phyloP scores from a whole-genome alignment of 2,329 filamentous ascomycete genomes.

The Cyphellophora europaea region DNA sequence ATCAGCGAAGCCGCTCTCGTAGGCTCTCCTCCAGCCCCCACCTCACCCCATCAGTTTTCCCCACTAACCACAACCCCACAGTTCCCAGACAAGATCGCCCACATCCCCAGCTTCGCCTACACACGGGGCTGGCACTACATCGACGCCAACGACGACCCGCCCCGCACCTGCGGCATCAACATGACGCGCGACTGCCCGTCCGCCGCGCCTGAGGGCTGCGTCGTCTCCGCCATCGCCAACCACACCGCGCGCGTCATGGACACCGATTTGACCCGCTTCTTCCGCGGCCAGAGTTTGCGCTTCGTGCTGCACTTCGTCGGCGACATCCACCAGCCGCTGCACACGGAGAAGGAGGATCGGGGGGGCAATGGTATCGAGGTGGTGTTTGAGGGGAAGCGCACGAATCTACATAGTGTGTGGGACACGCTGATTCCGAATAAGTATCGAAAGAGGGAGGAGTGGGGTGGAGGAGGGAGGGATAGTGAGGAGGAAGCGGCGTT shows the following conservation, averaged over 20 bases:
- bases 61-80: no score
- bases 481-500: slow-evolving; percentile 11
- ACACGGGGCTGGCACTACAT: slow-evolving; percentile 19
- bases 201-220: slow-evolving; percentile 35
- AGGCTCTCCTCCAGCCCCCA: no score
- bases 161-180: slow-evolving; percentile 16
- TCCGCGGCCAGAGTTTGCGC: slow-evolving; percentile 30
- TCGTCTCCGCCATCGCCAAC: slow-evolving; percentile 45
- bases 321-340: slow-evolving; percentile 66
- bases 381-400: slow-evolving; percentile 44
- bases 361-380: slow-evolving; percentile 64
- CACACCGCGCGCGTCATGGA: slow-evolving; percentile 32
- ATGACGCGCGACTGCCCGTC: slow-evolving; percentile 37
- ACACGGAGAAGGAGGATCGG: slow-evolving; percentile 48
- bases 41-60: no score
- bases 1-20: slow-evolving; percentile 19
- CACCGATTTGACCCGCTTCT: slow-evolving; percentile 22
- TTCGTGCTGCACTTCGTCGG: slow-evolving; percentile 52
- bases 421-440: slow-evolving; percentile 38
- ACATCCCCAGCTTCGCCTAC: slow-evolving; percentile 18
- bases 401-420: slow-evolving; percentile 67
- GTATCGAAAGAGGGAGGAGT: slow-evolving; percentile 20
- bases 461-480: slow-evolving; percentile 30
- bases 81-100: slow-evolving; percentile 19
- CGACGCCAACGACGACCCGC: slow-evolving; percentile 17